A percentile compares a stretch with the other conserved stretches of the same genome.
phyloP scores from a whole-genome alignment of 164 flowering plant genomes.

The Akebia trifoliata region DNA sequence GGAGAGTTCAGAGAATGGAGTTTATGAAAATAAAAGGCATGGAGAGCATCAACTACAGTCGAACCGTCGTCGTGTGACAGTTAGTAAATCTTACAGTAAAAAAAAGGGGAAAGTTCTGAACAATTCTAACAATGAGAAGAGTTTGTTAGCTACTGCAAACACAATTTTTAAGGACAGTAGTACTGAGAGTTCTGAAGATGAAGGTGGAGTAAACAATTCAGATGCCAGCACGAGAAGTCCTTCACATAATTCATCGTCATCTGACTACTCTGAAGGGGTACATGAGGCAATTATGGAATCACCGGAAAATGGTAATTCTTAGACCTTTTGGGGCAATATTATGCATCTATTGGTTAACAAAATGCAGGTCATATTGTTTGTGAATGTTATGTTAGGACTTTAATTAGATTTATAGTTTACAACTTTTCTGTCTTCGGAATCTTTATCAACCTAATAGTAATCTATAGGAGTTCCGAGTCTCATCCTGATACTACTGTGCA shows the following conservation, averaged over 20 bases:
- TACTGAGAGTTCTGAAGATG: constrained; percentile 41
- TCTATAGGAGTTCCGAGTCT: too few relatives aligned
- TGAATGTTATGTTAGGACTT: not conserved
- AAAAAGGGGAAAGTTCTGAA: constrained; percentile 28
- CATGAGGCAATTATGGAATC: constrained; percentile 23
- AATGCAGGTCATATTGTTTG: not conserved
- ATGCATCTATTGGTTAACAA: not conserved
- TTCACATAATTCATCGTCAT: constrained; percentile 40
- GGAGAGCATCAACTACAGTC: constrained; percentile 12
- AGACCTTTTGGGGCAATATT: not conserved
- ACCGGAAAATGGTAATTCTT: constrained; percentile 29
- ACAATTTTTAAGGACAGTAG: constrained; percentile 40
- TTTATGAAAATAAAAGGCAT: constrained; percentile 8
- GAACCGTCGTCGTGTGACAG: constrained; percentile 9
- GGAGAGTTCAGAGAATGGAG: constrained; percentile 18
- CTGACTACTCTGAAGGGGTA: constrained; percentile 43
- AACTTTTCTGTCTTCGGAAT: too few relatives aligned
- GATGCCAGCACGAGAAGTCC: constrained; percentile 45
- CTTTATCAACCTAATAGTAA: too few relatives aligned
- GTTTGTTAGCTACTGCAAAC: constrained; percentile 28
- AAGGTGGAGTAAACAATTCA: constrained; percentile 28
- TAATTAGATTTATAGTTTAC: not conserved
- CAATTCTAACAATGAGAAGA: constrained; percentile 24
- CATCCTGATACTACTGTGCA: too few relatives aligned
- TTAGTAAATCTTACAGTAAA: constrained; percentile 16